phyloP scores from a whole-genome alignment of 2,329 filamentous ascomycete species.

The Xylariaceae sp. region DNA sequence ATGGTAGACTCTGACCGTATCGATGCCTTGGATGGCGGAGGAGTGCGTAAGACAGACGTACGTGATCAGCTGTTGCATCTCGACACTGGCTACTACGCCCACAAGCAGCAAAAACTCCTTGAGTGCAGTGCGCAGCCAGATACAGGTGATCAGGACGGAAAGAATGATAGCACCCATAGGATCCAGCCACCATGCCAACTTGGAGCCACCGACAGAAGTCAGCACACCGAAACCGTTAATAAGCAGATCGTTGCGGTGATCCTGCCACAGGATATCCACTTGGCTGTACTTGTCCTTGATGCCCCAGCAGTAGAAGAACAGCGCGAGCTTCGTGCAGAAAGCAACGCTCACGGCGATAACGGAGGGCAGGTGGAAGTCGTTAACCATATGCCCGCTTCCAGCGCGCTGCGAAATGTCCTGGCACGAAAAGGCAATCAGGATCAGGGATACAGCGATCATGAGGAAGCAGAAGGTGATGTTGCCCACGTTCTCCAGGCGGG shows the following conservation, averaged over 20 bases:
- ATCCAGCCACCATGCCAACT: slow-evolving; percentile 92
- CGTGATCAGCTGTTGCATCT: slow-evolving; percentile 88
- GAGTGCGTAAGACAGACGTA: slow-evolving; percentile 96
- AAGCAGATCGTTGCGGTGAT: slow-evolving; percentile 94
- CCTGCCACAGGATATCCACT: slow-evolving; percentile 89
- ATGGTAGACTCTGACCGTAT: slow-evolving; percentile 93
- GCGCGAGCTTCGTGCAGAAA: slow-evolving; percentile 74
- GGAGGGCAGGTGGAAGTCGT: slow-evolving; percentile 72
- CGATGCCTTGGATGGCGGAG: slow-evolving; percentile 74
- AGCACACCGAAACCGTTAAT: slow-evolving; percentile 93
- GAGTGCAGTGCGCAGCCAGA: slow-evolving; percentile 86
- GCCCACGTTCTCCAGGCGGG: slow-evolving; percentile 88
- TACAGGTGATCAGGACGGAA: slow-evolving; percentile 68
- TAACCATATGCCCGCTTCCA: slow-evolving; percentile 41
- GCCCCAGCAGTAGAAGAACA: slow-evolving; percentile 92
- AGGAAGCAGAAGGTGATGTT: slow-evolving; percentile 97
- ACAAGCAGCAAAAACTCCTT: slow-evolving; percentile 88
- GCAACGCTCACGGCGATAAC: slow-evolving; percentile 81
- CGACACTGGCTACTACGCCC: slow-evolving; percentile 78
- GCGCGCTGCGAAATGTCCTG: slow-evolving; percentile 59
- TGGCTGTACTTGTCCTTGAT: slow-evolving; percentile 88
- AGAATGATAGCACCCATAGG: slow-evolving; percentile 85
- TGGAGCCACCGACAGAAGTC: slow-evolving; percentile 85
- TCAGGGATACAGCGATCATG: slow-evolving; percentile 88
- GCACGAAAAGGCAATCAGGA: slow-evolving; percentile 85